These are phyloP conservation scores for Chrysoporthe puriensis DNA, from an alignment of 2,329 filamentous ascomycete species.

Conservation along the genomic window DNA sequence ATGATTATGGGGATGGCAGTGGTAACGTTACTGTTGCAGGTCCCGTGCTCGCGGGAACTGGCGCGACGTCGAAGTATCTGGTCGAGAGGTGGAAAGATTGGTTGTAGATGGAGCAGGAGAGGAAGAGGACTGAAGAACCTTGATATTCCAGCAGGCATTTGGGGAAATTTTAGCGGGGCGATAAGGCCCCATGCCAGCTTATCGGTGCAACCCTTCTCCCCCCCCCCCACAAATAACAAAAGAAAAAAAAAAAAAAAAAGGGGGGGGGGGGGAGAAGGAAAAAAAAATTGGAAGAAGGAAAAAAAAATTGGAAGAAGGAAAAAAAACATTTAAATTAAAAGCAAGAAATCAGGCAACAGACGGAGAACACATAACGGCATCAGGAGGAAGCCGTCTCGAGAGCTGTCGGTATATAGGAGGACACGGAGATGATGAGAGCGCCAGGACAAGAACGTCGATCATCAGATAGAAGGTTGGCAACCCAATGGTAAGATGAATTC, in stretches of 20 bases:
- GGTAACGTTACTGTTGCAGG: background rate
- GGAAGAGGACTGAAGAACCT: background rate
- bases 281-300: no score
- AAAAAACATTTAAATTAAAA: background rate
- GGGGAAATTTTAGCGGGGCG: conserved; percentile 8
- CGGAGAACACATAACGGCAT: no score
- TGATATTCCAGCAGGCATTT: background rate
- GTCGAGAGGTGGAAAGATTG: background rate
- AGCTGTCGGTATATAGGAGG: background rate
- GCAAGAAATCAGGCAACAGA: no score
- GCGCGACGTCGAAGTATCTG: background rate
- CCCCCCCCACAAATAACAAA: background rate
- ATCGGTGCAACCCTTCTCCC: background rate
- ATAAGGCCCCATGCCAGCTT: background rate
- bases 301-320: background rate
- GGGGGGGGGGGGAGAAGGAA: background rate
- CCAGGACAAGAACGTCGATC: background rate
- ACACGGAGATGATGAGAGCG: background rate
- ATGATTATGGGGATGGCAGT: background rate
- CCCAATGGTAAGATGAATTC: background rate
- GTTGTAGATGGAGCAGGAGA: background rate
- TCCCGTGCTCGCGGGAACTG: no score
- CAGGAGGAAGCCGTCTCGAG: background rate
- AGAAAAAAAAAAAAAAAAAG: background rate
- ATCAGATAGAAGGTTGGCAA: background rate